phyloP scores from a whole-genome alignment of 208 protist genomes.

The Balamuthia mandrillaris region DNA sequence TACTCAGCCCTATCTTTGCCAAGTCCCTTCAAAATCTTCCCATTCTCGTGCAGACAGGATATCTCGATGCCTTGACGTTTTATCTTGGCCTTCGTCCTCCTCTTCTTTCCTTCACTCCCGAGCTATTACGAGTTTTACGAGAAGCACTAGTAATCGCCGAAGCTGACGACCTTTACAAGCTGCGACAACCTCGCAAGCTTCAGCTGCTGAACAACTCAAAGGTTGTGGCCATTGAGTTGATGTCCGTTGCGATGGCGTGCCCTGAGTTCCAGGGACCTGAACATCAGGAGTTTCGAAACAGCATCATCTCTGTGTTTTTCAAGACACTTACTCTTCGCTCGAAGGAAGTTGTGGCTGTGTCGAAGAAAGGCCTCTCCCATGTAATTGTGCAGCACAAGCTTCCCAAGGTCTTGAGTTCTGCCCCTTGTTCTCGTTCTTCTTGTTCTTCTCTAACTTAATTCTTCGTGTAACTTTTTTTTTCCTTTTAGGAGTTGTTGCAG shows the following conservation, averaged over 20 bases:
- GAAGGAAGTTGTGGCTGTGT: constrained; percentile 54
- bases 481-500: constrained; percentile 71
- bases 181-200: background rate
- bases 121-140: background rate
- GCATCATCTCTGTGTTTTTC: constrained; percentile 70
- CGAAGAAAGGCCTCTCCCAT: constrained; percentile 48
- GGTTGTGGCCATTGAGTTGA: constrained; percentile 23
- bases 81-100: constrained; percentile 26
- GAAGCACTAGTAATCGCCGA: constrained; percentile 4
- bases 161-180: background rate
- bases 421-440: background rate
- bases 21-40: background rate
- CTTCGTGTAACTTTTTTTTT: constrained; percentile 4
- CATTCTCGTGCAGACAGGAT: constrained; percentile 41
- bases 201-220: background rate
- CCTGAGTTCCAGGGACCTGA: constrained; percentile 30
- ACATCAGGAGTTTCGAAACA: constrained; percentile 54
- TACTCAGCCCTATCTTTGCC: background rate
- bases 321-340: constrained; percentile 59
- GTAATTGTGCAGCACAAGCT: constrained; percentile 59
- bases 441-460: background rate
- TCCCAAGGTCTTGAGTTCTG: constrained; percentile 31
- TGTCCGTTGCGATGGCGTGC: constrained; percentile 31
- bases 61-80: constrained; percentile 46
- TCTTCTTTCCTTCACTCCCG: constrained; percentile 27